Base-by-base conservation (phyloP, 768 basidiomycete species). In the Boletus pseudo-olivaceus region DNA sequence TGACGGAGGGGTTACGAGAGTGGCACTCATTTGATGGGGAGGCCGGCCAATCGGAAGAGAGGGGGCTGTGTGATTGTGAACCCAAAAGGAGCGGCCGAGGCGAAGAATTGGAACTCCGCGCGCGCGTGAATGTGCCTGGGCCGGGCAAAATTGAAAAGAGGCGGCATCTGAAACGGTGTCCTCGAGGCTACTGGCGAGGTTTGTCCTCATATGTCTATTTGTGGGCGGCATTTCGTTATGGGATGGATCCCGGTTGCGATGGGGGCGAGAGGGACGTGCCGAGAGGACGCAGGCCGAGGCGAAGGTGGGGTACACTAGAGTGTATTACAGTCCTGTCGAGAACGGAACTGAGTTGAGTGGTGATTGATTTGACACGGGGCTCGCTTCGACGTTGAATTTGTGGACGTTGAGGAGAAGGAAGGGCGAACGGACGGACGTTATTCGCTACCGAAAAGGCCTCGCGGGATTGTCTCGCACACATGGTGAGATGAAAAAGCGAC, bases 361-460 rank as follows among this genome's bases (percentile, higher is more conserved):
- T 51, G 45, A 54, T 49, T 40, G 43, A 53, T 58, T 20, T 55
- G 58, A 56, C 51, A 53, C 14, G 48, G 20, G 32, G 38, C 12
- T 52, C 51, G 60, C 66, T 66, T 67, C 66, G 47, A 54, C 48
- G 66, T 4, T 67, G 62, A 27, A 34, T 49, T 27, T 48, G 34
- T 27, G 49, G 47, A 52, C n/a, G 23, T 17, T 29, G 33, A 47
- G 30, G 26, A 46, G 8, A n/a, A 45, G n/a, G n/a, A n/a, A n/a
- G n/a, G n/a, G n/a, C n/a, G n/a, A n/a, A n/a, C n/a, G n/a, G 29
- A 7, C 55, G 69, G 67, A 53, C 62, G 64, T 54, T 69, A 58
- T 71, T 73, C 72, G 73, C 72, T 72, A 65, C 71, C 71, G 71
- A 71, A 46, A 64, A 62, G 59, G 61, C 51, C 61, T 69, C 70